Evolutionary conservation across 164 flowering plant species (phyloP).

Genomic region (Liriodendron chinense): DNA sequence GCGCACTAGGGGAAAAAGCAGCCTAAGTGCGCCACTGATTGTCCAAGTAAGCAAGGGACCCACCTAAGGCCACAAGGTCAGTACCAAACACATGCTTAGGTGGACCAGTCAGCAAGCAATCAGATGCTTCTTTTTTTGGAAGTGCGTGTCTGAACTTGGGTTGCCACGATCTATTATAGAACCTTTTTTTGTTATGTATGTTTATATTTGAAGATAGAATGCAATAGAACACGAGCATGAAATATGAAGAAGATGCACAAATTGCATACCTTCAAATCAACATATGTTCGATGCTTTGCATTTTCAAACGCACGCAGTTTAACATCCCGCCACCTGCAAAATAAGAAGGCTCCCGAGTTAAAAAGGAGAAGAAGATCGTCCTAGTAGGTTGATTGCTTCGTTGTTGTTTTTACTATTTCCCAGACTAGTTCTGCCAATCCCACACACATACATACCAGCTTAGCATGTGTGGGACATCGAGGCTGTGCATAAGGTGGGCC

Average conservation of each 20-base stretch:
- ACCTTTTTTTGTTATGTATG: no score
- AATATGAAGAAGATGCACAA: background rate
- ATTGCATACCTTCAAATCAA: conserved; percentile 83
- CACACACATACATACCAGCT: no score
- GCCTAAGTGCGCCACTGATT: no score
- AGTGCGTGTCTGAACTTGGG: background rate
- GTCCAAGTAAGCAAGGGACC: no score
- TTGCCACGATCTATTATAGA: background rate
- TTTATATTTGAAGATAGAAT: no score
- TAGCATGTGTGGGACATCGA: no score
- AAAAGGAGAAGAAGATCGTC: background rate
- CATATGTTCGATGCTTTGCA: conserved; percentile 96
- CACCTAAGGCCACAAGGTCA: no score
- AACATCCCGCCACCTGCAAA: conserved; percentile 88
- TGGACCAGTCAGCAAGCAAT: background rate
- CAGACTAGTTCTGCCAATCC: no score
- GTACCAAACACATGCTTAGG: background rate
- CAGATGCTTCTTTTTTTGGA: background rate
- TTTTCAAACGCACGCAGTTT: conserved; percentile 82
- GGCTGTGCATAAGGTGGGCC: no score
- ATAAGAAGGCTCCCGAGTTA: background rate
- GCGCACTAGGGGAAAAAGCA: no score
- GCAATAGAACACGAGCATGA: background rate
- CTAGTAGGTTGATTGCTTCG: no score
- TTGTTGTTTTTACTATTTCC: no score